phyloP scores from a whole-genome alignment of 2,329 filamentous ascomycete genomes.

The Leptographium radiaticola region DNA sequence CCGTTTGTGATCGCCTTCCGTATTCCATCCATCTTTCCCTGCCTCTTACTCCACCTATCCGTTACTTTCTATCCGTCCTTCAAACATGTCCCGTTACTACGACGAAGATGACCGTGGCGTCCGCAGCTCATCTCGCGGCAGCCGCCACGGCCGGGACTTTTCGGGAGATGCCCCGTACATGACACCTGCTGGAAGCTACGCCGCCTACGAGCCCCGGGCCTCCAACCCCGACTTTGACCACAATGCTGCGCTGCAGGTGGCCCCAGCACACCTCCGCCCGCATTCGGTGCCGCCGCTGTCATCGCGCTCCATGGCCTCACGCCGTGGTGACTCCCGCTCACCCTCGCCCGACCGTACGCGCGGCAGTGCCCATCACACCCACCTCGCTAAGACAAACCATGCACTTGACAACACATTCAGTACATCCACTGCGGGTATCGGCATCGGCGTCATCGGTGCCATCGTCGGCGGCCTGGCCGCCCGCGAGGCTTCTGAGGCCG shows the following conservation, averaged over 20 bases:
- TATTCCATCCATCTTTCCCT: not conserved
- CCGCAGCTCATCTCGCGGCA: constrained; percentile 7
- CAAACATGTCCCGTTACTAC: constrained; percentile 4
- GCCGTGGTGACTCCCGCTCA: constrained; percentile 5
- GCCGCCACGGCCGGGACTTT: not conserved
- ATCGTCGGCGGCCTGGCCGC: constrained; percentile 41
- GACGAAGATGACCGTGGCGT: constrained; percentile 19
- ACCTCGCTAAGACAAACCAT: constrained; percentile 26
- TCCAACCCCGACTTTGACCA: constrained; percentile 6
- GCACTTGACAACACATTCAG: constrained; percentile 34
- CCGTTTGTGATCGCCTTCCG: not conserved
- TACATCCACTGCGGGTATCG: constrained; percentile 33
- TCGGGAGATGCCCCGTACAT: constrained; percentile 4
- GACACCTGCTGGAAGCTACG: constrained; percentile 26
- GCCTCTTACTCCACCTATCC: not conserved
- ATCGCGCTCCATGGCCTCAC: constrained; percentile 1
- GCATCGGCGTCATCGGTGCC: constrained; percentile 38
- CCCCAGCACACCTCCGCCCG: constrained; percentile 15
- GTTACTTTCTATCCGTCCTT: not conserved
- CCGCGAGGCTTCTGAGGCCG: constrained; percentile 23
- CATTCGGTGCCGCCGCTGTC: constrained; percentile 15
- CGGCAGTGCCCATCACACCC: constrained; percentile 14
- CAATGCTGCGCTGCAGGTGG: constrained; percentile 13
- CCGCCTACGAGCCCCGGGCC: constrained; percentile 12
- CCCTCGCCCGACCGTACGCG: constrained; percentile 1